phyloP scores from a whole-genome alignment of 2,329 filamentous ascomycete genomes.

The Aspergillus calidoustus region DNA sequence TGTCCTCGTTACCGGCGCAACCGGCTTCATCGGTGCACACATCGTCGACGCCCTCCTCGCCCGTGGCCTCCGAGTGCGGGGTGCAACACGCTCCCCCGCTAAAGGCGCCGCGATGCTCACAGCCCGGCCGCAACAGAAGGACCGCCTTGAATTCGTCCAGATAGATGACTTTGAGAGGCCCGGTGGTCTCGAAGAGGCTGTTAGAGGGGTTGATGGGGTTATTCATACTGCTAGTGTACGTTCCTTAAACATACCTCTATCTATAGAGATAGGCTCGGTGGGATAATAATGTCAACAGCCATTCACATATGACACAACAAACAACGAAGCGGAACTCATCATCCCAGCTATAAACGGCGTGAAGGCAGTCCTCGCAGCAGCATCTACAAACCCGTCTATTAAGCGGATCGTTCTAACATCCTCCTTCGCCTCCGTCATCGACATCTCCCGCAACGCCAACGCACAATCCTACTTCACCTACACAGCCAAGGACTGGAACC shows the following conservation, averaged over 20 bases:
- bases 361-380: slow-evolving; percentile 45
- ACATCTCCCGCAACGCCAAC: slow-evolving; percentile 21
- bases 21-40: slow-evolving; percentile 37
- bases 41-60: slow-evolving; percentile 32
- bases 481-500: slow-evolving; percentile 37
- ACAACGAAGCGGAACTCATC: slow-evolving; percentile 52
- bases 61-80: slow-evolving; percentile 29
- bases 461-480: slow-evolving; percentile 30
- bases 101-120: slow-evolving; percentile 42
- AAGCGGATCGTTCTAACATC: slow-evolving; percentile 35
- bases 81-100: slow-evolving; percentile 27
- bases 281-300: slow-evolving; percentile 34
- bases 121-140: slow-evolving; percentile 42
- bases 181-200: slow-evolving; percentile 42
- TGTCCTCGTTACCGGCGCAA: slow-evolving; percentile 34
- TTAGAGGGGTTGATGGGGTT: slow-evolving; percentile 49
- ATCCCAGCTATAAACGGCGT: slow-evolving; percentile 54
- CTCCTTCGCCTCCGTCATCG: slow-evolving; percentile 36
- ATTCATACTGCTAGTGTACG: slow-evolving; percentile 53
- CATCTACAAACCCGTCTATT: slow-evolving; percentile 24
- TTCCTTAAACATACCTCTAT: neutral
- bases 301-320: slow-evolving; percentile 48
- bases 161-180: slow-evolving; percentile 49
- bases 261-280: neutral
- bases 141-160: slow-evolving; percentile 48